phyloP scores from a whole-genome alignment of 2,329 filamentous ascomycete species.

The Colletotrichum sp. region DNA sequence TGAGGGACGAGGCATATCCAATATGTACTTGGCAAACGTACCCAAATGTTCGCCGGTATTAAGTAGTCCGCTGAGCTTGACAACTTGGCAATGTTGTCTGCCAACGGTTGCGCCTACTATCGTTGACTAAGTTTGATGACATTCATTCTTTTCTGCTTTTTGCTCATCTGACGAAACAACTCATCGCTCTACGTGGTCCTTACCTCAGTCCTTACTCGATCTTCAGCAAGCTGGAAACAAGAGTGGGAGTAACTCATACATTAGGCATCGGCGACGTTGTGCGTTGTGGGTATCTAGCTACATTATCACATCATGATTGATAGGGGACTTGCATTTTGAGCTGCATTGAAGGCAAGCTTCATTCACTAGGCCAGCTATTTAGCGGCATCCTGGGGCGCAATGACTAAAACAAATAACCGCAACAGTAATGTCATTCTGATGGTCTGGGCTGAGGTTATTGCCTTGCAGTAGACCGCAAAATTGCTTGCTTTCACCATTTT shows the following conservation, averaged over 20 bases:
- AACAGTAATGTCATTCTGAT: neutral
- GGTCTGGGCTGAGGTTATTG: neutral
- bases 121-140: neutral
- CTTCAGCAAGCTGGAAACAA: neutral
- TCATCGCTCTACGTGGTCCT: neutral
- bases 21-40: neutral
- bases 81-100: neutral
- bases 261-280: neutral
- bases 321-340: neutral
- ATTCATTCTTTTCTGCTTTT: neutral
- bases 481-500: neutral
- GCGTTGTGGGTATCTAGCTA: neutral
- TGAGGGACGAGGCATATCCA: neutral
- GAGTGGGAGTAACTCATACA: neutral
- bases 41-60: neutral
- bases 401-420: neutral
- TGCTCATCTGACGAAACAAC: neutral
- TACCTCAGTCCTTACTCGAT: neutral
- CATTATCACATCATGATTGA: neutral
- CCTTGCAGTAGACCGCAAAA: neutral
- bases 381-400: neutral
- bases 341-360: neutral
- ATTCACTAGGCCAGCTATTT: neutral
- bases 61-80: neutral
- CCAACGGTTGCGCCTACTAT: neutral